A percentile compares a stretch with the other conserved stretches of the same genome.
These are phyloP conservation scores for Acephala macrosclerotiorum DNA, from an alignment of 2,329 filamentous ascomycete species.

Conservation along the genomic window DNA sequence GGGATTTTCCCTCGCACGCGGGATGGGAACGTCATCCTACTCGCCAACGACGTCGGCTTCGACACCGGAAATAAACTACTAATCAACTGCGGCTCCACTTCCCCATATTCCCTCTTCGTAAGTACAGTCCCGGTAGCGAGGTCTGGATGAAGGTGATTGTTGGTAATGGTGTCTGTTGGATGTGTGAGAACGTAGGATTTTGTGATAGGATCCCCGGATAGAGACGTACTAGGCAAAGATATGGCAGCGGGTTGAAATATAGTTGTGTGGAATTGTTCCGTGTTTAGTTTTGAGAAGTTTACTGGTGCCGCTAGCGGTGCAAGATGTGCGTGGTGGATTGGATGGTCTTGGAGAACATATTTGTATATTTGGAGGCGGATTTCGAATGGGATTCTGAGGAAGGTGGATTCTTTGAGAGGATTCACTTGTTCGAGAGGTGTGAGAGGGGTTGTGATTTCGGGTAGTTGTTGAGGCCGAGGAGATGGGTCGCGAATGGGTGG, in stretches of 20 bases:
- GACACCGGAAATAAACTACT: background rate
- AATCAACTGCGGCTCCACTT: background rate
- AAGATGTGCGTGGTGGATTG: slow-evolving; percentile 49
- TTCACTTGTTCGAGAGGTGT: slow-evolving; percentile 6
- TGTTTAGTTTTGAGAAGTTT: slow-evolving; percentile 14
- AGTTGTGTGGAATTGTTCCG: slow-evolving; percentile 16
- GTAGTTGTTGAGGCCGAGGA: slow-evolving; percentile 15
- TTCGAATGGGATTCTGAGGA: slow-evolving; percentile 52
- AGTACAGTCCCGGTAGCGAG: background rate
- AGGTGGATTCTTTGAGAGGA: slow-evolving; percentile 26
- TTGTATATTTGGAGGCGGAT: slow-evolving; percentile 56
- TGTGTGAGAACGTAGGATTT: background rate
- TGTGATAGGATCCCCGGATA: background rate
- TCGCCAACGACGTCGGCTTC: background rate
- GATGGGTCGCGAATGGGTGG: slow-evolving; percentile 10
- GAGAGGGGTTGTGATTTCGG: slow-evolving; percentile 7
- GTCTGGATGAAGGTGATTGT: background rate
- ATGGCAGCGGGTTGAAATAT: slow-evolving; percentile 14
- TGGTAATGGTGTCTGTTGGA: too few species aligned
- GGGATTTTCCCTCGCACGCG: slow-evolving; percentile 51
- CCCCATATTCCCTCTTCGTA: background rate
- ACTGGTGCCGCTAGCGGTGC: slow-evolving; percentile 42
- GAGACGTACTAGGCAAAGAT: slow-evolving; percentile 1
- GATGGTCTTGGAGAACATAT: slow-evolving; percentile 50
- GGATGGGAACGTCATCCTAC: background rate